Evolutionary conservation across 2,329 filamentous ascomycete genomes (phyloP).

Genomic region (Aspergillus transmontanensis): DNA sequence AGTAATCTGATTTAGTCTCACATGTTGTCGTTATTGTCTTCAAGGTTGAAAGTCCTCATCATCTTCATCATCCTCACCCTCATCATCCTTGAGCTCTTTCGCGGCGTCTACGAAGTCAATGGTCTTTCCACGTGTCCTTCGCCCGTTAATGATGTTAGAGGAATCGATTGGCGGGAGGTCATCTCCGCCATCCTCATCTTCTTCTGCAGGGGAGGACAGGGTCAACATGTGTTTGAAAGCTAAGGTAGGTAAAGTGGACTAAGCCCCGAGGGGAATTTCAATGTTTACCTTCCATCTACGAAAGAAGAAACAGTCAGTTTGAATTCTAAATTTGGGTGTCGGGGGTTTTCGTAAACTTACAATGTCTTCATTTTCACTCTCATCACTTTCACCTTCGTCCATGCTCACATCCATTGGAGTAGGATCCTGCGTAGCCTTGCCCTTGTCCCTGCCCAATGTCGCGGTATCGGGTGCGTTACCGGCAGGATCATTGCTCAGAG

Average conservation of each 20-base stretch:
- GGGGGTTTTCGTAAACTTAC: slow-evolving; percentile 29
- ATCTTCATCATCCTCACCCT: slow-evolving; percentile 63
- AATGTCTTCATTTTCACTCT: slow-evolving; percentile 56
- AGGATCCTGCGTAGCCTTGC: slow-evolving; percentile 67
- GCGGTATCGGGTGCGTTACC: slow-evolving; percentile 37
- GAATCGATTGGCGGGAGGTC: slow-evolving; percentile 78
- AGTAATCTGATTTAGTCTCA: slow-evolving; percentile 35
- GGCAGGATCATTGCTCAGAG: slow-evolving; percentile 43
- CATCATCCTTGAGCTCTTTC: slow-evolving; percentile 72
- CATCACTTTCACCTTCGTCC: slow-evolving; percentile 72
- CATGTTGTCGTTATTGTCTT: slow-evolving; percentile 42
- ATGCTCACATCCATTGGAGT: slow-evolving; percentile 63
- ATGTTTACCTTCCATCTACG: slow-evolving; percentile 7
- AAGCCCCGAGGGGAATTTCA: not conserved
- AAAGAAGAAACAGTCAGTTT: not conserved
- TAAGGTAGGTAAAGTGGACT: not conserved
- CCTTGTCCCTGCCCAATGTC: slow-evolving; percentile 75
- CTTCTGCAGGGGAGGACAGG: slow-evolving; percentile 38
- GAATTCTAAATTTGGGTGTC: not conserved
- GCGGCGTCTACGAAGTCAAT: slow-evolving; percentile 95
- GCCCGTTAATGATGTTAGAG: slow-evolving; percentile 85
- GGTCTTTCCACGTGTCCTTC: slow-evolving; percentile 85
- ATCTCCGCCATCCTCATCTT: slow-evolving; percentile 71
- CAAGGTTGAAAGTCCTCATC: slow-evolving; percentile 44
- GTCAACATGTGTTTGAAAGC: not conserved